Evolutionary conservation across 768 basidiomycete genomes (phyloP), one percentile per base, ranked within the genome.

Genomic region (Cystobasidiopsis lactophilus): DNA sequence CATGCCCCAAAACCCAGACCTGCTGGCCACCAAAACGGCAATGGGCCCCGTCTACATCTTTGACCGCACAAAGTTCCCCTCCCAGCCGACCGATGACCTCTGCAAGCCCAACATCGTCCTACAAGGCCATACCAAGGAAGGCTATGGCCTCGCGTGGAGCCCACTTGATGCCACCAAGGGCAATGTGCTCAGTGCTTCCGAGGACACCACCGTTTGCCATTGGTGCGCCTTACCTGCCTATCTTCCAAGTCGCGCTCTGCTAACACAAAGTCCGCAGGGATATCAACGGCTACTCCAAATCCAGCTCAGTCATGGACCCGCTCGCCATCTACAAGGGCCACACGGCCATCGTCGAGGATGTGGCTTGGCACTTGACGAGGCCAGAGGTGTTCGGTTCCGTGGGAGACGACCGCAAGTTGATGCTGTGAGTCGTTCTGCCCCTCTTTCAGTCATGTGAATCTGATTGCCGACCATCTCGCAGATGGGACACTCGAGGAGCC

Each of bases 1-100:
- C 67, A 96, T 96, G 89, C 93, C 93, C 5, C 91, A 96, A 68
- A 98, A 96, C 63, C 84, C 88, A 1, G 85, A 96, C 68, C 68
- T 98, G 59, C 82, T 98, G 59, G 93, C 93, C 14, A 96, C 91
- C 11, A 96, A 96, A 67, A 69, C 88, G 21, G 75, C 86, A 7
- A 77, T 76, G 5, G 93, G 91, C 14, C 85, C 93, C 57, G 85
- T 96, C 2, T 70, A 81, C 53, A 69, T 98, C n/a, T 98, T 96
- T 68, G 93, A 98, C 68, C 71, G 93, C 54, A 96, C 93, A 33
- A 95, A 93, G 67, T 91, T 96, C 66, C 76, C 86, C 50, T 89
- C 80, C 60, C 84, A 91, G 62, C 88, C 91, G 2, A 82, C 84
- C 64, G 83, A 84, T 1, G 71, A 55, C 40, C 46, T 75, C 21